phyloP scores from a whole-genome alignment of 2,329 filamentous ascomycete species.

The Aureobasidium subglaciale region DNA sequence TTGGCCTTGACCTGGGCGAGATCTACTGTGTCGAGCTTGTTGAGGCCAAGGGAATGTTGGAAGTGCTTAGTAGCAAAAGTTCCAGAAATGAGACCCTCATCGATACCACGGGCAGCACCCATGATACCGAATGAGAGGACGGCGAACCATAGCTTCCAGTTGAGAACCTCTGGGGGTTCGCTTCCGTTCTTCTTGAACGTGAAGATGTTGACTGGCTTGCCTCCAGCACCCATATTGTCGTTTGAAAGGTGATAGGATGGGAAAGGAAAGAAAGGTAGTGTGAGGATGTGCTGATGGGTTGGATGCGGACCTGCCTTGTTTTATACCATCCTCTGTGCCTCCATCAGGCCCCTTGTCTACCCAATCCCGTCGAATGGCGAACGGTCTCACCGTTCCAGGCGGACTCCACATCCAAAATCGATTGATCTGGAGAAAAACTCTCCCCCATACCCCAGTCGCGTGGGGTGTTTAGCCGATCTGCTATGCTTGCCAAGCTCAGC shows the following conservation, averaged over 20 bases:
- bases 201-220: conserved; percentile 23
- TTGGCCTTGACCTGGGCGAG: conserved; percentile 62
- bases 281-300: neutral
- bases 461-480: neutral
- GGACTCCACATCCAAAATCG: neutral
- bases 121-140: conserved; percentile 52
- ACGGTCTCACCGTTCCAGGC: conserved; percentile 4
- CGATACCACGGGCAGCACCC: conserved; percentile 66
- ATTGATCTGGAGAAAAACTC: conserved; percentile 5
- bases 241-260: neutral
- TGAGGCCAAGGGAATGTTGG: conserved; percentile 50
- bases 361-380: neutral
- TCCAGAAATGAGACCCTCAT: conserved; percentile 62
- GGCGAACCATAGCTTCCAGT: conserved; percentile 70
- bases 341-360: neutral
- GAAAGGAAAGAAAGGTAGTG: neutral
- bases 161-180: conserved; percentile 63
- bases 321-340: conserved; percentile 7
- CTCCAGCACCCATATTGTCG: conserved; percentile 18
- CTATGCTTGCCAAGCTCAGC: neutral
- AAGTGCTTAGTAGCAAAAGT: conserved; percentile 54
- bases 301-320: conserved; percentile 9
- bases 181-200: conserved; percentile 46
- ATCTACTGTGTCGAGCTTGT: conserved; percentile 44
- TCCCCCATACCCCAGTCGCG: conserved; percentile 1